Percentiles rank a stretch among this genome's conserved stretches.
These are phyloP conservation scores for Xanthoconium purpureum DNA, from an alignment of 768 basidiomycete genomes.

Conservation along the genomic window DNA sequence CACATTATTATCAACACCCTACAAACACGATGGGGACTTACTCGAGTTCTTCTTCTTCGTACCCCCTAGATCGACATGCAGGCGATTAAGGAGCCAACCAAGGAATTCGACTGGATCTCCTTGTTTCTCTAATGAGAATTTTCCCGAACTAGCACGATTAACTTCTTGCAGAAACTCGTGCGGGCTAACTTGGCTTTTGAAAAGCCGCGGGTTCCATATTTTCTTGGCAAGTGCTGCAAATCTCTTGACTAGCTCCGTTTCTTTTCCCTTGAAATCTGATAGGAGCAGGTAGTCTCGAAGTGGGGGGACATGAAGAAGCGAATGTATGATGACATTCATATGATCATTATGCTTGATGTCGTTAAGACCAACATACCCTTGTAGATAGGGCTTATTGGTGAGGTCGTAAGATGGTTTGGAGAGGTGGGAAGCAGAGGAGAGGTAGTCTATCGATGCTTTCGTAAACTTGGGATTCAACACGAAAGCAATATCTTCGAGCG, in stretches of 20 bases:
- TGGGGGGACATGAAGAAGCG: constrained; percentile 86
- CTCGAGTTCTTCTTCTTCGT: constrained; percentile 89
- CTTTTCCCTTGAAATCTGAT: constrained; percentile 67
- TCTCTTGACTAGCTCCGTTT: constrained; percentile 83
- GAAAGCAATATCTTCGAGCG: constrained; percentile 90
- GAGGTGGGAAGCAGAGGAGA: constrained; percentile 58
- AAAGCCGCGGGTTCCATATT: constrained; percentile 92
- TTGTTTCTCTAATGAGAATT: constrained; percentile 90
- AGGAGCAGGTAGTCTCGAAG: constrained; percentile 85
- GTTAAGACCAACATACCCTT: constrained; percentile 95
- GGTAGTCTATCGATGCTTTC: constrained; percentile 46
- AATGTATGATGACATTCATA: constrained; percentile 95
- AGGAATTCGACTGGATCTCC: constrained; percentile 97
- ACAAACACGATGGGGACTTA: constrained; percentile 38
- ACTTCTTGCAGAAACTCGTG: constrained; percentile 99
- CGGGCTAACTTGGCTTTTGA: constrained; percentile 98
- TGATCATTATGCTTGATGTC: constrained; percentile 98
- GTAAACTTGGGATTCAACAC: constrained; percentile 90
- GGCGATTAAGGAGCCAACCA: constrained; percentile 89
- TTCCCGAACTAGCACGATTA: constrained; percentile 80
- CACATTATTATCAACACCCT: constrained; percentile 18
- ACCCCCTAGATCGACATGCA: constrained; percentile 94
- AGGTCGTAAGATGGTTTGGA: constrained; percentile 84
- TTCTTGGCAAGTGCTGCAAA: constrained; percentile 88
- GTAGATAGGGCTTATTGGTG: constrained; percentile 72